These are phyloP conservation scores for Hymenoscyphus albidus DNA, from an alignment of 2,329 filamentous ascomycete genomes.

Conservation along the genomic window DNA sequence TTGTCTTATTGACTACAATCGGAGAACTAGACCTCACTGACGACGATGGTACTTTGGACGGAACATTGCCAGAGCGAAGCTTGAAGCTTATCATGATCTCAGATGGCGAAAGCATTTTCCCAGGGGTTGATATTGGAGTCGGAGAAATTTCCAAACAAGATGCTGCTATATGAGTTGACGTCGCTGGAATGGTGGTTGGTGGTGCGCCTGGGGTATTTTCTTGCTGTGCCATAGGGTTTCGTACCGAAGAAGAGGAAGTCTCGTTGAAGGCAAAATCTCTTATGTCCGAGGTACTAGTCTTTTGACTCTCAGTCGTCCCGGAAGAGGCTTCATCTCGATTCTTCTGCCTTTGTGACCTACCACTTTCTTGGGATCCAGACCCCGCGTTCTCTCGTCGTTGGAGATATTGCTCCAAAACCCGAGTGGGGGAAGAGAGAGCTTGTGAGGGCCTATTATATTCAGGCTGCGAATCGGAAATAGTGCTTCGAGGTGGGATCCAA, in stretches of 20 bases:
- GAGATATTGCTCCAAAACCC: slow-evolving; percentile 48
- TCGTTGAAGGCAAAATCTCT: neutral
- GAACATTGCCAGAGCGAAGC: neutral
- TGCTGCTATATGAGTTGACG: neutral
- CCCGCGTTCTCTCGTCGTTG: slow-evolving; percentile 35
- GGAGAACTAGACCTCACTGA: neutral
- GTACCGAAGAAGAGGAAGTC: neutral
- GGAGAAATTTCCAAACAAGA: neutral
- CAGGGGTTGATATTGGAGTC: neutral
- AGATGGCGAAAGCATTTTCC: neutral
- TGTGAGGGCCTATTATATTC: slow-evolving; percentile 34
- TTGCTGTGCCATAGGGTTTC: neutral
- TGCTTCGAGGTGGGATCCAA: slow-evolving; percentile 45
- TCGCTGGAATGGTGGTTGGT: neutral
- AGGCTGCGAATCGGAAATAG: slow-evolving; percentile 54
- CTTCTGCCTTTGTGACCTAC: neutral
- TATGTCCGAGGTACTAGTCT: neutral
- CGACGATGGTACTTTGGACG: neutral
- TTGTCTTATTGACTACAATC: neutral
- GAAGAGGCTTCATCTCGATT: neutral
- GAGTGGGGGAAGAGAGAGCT: slow-evolving; percentile 46
- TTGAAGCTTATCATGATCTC: neutral
- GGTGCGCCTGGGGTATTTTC: neutral
- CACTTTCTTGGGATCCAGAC: slow-evolving; percentile 22
- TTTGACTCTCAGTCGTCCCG: neutral